Evolutionary conservation across 352 stramenopile genomes (phyloP).

Genomic region (Pythium brassicae): DNA sequence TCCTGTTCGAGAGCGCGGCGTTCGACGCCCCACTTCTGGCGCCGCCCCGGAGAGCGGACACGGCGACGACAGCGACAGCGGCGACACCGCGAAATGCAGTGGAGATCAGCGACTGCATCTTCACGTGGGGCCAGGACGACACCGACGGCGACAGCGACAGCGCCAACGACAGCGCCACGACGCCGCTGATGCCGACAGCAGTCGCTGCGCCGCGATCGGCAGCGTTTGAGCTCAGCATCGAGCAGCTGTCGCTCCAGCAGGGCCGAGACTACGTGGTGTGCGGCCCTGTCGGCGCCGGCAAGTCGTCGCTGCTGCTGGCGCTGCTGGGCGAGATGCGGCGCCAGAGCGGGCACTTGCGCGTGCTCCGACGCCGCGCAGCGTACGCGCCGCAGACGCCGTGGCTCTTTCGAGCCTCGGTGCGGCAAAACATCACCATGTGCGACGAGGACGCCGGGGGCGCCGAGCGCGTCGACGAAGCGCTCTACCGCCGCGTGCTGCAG

Average conservation of each 20-base stretch:
- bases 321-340: constrained; percentile 95
- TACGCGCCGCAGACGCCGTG: constrained; percentile 80
- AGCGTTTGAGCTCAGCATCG: constrained; percentile 44
- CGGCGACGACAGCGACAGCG: no score
- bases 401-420: constrained; percentile 60
- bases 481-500: constrained; percentile 49
- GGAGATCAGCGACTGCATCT: constrained; percentile 22
- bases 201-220: neutral
- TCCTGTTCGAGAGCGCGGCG: constrained; percentile 43
- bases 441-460: constrained; percentile 17
- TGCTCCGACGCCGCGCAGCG: constrained; percentile 24
- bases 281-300: constrained; percentile 92
- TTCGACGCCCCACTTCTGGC: constrained; percentile 2
- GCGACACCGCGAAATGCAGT: constrained; percentile 13
- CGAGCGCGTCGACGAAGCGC: constrained; percentile 25
- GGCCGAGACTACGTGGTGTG: constrained; percentile 59
- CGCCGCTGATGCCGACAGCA: constrained; percentile 9
- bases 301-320: constrained; percentile 93
- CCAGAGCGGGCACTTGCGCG: constrained; percentile 17
- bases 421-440: constrained; percentile 60
- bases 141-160: neutral
- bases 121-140: constrained; percentile 19
- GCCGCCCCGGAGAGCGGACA: constrained; percentile 9
- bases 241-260: constrained; percentile 32
- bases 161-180: neutral